These are phyloP conservation scores for Pseudonitzschia multiseries DNA, from an alignment of 108 stramenopile genomes.

Conservation along the genomic window DNA sequence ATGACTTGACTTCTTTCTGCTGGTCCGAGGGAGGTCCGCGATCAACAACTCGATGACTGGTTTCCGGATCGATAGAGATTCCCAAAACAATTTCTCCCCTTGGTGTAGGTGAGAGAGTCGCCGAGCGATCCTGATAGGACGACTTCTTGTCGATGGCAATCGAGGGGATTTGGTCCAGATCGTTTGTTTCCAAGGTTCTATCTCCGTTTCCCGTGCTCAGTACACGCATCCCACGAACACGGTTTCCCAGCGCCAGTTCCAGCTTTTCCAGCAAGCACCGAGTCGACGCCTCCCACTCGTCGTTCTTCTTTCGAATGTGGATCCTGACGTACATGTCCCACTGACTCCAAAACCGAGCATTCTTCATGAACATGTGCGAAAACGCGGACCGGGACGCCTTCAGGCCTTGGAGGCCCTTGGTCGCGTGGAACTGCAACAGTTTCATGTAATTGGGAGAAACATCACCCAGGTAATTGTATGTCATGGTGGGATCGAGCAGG, in stretches of 20 bases:
- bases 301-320: constrained; percentile 37
- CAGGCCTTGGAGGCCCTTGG: constrained; percentile 34
- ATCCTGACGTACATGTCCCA: constrained; percentile 75
- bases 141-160: constrained; percentile 11
- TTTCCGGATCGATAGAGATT: constrained; percentile 62
- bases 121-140: constrained; percentile 5
- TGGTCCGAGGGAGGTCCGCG: constrained; percentile 82
- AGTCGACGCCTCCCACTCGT: constrained; percentile 50
- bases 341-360: constrained; percentile 70
- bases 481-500: constrained; percentile 81
- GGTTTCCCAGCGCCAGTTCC: constrained; percentile 67
- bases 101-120: constrained; percentile 28
- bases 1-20: constrained; percentile 45
- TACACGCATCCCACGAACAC: constrained; percentile 51
- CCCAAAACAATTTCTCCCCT: constrained; percentile 47
- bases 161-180: constrained; percentile 35
- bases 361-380: constrained; percentile 58
- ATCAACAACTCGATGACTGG: constrained; percentile 71
- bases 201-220: constrained; percentile 79
- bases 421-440: constrained; percentile 56
- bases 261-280: constrained; percentile 53
- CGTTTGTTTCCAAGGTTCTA: constrained; percentile 5
- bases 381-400: constrained; percentile 44
- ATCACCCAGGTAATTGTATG: constrained; percentile 73
- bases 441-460: constrained; percentile 72